Conservation (phyloP, 257 asterid species). For the Verbascum thapsus region DNA sequence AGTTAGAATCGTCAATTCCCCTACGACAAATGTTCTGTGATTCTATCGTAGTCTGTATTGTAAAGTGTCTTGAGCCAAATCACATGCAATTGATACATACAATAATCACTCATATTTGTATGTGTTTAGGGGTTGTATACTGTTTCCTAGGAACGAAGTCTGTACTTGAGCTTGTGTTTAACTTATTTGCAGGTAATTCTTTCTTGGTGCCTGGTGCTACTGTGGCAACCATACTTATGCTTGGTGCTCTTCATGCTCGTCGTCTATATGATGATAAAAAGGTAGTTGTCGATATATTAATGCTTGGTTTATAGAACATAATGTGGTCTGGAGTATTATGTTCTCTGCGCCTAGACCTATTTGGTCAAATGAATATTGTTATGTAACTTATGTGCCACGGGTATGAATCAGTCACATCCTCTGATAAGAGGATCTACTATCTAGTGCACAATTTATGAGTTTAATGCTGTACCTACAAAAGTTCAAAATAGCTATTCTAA, state of each 20-base stretch:
- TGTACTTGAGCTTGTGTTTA: slow-evolving; percentile 15
- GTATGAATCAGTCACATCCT: slow-evolving; percentile 5
- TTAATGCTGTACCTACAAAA: background rate
- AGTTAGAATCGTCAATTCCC: background rate
- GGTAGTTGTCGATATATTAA: slow-evolving; percentile 39
- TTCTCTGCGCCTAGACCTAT: slow-evolving; percentile 20
- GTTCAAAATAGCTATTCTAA: background rate
- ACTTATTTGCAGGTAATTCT: slow-evolving; percentile 54
- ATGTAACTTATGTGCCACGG: slow-evolving; percentile 17
- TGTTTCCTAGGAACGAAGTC: background rate
- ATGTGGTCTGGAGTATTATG: background rate
- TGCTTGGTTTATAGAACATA: slow-evolving; percentile 9
- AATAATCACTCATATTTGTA: background rate
- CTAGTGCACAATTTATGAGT: slow-evolving; percentile 7
- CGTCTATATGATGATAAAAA: slow-evolving; percentile 82
- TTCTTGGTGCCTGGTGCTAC: slow-evolving; percentile 92
- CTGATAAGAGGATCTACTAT: background rate
- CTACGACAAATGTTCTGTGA: background rate
- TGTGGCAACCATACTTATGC: slow-evolving; percentile 88
- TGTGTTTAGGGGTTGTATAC: slow-evolving; percentile 3
- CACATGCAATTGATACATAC: background rate
- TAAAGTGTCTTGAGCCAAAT: background rate
- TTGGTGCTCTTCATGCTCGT: slow-evolving; percentile 94
- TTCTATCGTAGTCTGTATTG: background rate
- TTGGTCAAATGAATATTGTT: slow-evolving; percentile 3